Evolutionary conservation across 495 filamentous ascomycete genomes (phyloP).

Genomic region (Trichoderma erinaceum): DNA sequence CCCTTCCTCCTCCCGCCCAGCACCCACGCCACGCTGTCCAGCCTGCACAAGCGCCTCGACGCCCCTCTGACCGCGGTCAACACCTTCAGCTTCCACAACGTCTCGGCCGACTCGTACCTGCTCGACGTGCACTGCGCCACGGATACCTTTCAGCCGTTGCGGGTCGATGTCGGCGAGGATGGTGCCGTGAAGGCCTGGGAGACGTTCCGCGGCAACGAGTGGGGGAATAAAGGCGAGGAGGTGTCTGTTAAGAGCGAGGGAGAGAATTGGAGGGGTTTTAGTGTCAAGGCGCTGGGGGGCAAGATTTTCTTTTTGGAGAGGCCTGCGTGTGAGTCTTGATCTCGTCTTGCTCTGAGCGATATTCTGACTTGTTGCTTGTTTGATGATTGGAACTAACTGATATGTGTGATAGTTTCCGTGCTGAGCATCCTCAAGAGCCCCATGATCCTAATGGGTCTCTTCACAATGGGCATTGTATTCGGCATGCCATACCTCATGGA

Average conservation of each 20-base stretch:
- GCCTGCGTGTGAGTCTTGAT: constrained; percentile 57
- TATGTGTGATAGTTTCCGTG: constrained; percentile 34
- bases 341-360: not conserved
- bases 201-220: constrained; percentile 82
- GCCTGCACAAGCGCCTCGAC: constrained; percentile 38
- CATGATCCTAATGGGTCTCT: constrained; percentile 86
- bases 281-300: constrained; percentile 51
- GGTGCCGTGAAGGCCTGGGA: constrained; percentile 64
- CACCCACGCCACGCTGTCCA: constrained; percentile 67
- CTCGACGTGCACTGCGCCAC: constrained; percentile 69
- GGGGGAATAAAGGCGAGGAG: constrained; percentile 71
- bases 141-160: constrained; percentile 65
- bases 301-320: constrained; percentile 73
- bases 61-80: constrained; percentile 60
- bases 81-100: constrained; percentile 66
- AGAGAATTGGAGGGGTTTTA: constrained; percentile 34
- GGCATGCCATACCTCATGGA: constrained; percentile 93
- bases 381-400: constrained; percentile 8
- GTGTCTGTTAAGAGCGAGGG: constrained; percentile 33
- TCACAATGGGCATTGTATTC: constrained; percentile 72
- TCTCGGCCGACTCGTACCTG: constrained; percentile 65
- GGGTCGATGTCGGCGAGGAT: constrained; percentile 61
- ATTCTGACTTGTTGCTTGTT: not conserved
- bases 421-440: constrained; percentile 80
- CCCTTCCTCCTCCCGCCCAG: constrained; percentile 54